Evolutionary conservation across 192 early-diverging fungal genomes (phyloP).

Genomic region (Helicostylum pulchrum): DNA sequence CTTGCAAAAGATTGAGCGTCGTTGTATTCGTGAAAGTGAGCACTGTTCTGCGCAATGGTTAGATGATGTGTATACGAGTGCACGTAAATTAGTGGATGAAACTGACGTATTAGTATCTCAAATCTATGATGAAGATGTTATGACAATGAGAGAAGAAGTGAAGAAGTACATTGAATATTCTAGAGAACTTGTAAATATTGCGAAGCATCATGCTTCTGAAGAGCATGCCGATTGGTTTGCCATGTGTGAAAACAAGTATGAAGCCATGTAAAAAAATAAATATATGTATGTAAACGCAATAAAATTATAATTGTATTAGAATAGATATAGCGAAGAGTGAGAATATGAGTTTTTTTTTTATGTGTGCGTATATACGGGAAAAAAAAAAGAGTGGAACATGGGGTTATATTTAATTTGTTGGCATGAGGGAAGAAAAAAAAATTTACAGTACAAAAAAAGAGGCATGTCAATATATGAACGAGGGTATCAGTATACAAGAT

Average conservation of each 20-base stretch:
- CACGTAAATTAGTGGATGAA: conserved; percentile 19
- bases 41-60: conserved; percentile 2
- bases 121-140: conserved; percentile 27
- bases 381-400: neutral
- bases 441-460: neutral
- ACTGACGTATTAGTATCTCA: conserved; percentile 27
- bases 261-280: conserved; percentile 4
- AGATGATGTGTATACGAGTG: conserved; percentile 6
- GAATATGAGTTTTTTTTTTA: too few relatives aligned
- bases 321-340: too few relatives aligned
- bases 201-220: conserved; percentile 13
- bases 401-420: neutral
- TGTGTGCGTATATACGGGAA: neutral
- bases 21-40: conserved; percentile 9
- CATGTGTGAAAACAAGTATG: conserved; percentile 17
- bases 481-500: too few relatives aligned
- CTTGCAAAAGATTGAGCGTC: conserved; percentile 23
- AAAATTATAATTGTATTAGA: neutral
- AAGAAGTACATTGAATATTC: conserved; percentile 11
- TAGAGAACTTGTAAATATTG: conserved; percentile 8
- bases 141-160: conserved; percentile 14
- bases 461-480: too few relatives aligned
- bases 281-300: neutral
- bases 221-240: conserved; percentile 28
- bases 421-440: neutral